Evolutionary conservation across 495 filamentous ascomycete species (phyloP), one percentile per base, ranked within the genome.

Genomic region (Acidiella bohemica): DNA sequence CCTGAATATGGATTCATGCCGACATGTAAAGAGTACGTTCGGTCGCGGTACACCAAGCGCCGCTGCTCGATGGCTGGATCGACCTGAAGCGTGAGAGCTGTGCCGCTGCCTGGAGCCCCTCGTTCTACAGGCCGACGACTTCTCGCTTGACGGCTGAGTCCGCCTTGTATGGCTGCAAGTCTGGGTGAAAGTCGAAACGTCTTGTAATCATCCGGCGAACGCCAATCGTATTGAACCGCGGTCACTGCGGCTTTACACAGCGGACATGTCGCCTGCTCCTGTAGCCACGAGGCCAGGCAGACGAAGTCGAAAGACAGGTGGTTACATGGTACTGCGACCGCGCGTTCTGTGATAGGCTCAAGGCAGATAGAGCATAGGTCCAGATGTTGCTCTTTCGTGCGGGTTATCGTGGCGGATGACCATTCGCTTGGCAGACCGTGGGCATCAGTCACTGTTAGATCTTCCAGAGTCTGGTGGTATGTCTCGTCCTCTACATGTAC

Each of bases 271-370:
- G 77, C 59, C 18, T 72, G 72, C 53, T 84, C 67, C 49, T 88
- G 72, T 11, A 87, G 62, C 86, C 86, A 93, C 61, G 73, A 86
- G 14, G 81, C 56, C 8, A 93, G 71, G 53, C 86, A 94, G 10
- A 85, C 51, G 56, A 84, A 87, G 61, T 93, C 84, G 56, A 90
- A 93, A 50, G 73, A 76, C 32, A 69, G 58, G 65, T 94, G 86
- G 14, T 68, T 66, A 68, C 86, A 94, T 13, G 84, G 83, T 26
- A 70, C 61, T 4, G 81, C 74, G 13, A 76, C 60, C 41, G 78
- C 80, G 26, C 73, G 62, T 50, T 88, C 82, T 4, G 76, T 73
- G 58, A 93, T 67, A 32, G 60, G 53, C 42, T 86, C 78, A 34
- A 93, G 71, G 56, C 86, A 94, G 53, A 81, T 77, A 38, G 78